Conservation (phyloP, 371 early-diverging fungal species). For the Rhizomucor miehei region DNA sequence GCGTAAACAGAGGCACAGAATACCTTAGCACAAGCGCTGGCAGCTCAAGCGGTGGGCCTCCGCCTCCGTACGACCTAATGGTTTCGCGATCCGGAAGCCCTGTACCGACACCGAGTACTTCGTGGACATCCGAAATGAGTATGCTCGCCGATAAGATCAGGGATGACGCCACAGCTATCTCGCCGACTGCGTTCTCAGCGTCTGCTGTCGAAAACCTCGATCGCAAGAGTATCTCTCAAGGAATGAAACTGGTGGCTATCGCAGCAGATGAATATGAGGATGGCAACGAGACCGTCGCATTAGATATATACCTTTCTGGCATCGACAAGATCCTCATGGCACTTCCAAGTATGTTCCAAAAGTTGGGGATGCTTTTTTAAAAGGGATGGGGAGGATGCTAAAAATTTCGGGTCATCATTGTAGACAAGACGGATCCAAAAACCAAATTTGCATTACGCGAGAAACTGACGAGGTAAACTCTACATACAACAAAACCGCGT, state of each 20-base stretch:
- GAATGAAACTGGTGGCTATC: constrained; percentile 52
- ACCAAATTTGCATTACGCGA: constrained; percentile 22
- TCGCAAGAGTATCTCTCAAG: constrained; percentile 23
- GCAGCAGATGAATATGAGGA: constrained; percentile 56
- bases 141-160: constrained; percentile 34
- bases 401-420: neutral
- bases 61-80: constrained; percentile 14
- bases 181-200: constrained; percentile 1
- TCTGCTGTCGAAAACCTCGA: constrained; percentile 7
- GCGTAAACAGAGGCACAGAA: constrained; percentile 12
- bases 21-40: constrained; percentile 2
- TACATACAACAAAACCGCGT: neutral
- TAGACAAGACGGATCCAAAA: constrained; percentile 29
- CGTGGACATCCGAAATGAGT: constrained; percentile 42
- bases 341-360: constrained; percentile 44
- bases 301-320: constrained; percentile 53
- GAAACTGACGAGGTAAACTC: constrained; percentile 17
- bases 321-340: constrained; percentile 52
- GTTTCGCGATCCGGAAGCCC: constrained; percentile 9
- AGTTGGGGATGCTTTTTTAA: neutral
- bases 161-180: constrained; percentile 17
- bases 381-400: neutral
- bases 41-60: constrained; percentile 4
- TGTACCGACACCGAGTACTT: constrained; percentile 27
- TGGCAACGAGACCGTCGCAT: constrained; percentile 46